Base-by-base conservation (phyloP, 2,329 filamentous ascomycete species). In the Ustulina deusta region DNA sequence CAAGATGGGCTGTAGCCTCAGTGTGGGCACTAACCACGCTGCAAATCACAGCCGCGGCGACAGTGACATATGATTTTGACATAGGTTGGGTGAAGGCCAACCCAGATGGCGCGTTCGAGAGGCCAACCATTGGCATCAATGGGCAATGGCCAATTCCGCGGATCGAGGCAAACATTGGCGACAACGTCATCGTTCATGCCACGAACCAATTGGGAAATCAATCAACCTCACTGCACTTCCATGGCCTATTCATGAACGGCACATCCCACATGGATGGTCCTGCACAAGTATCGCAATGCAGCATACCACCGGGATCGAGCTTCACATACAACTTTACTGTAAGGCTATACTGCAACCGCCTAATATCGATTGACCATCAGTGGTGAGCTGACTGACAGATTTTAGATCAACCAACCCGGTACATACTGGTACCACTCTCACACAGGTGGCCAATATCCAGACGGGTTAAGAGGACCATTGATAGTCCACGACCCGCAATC, bases 371-470 rank as follows among this genome's bases (percentile, higher is more conserved):
- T 17, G 15, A 46, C 7, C 51, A 27, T 38, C 6, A 5, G 22
- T 49, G 7, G 42, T 25, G 22, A 49, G n/a, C 54, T 68, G 27
- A 25, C 66, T 74, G 56, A 74, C 54, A 29, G 10, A 9, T 20
- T 27, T 7, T 42, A 85, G 90, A 78, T 85, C 62, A 75, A 88
- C 56, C 90, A 93, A 80, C 85, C 89, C 0, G 92, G 91, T 32
- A 92, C 91, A 0, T 94, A 93, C 78, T 94, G 91, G 92, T 94
- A 94, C 72, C 91, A 93, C 76, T 91, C 89, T 4, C 91, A 93
- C 75, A 84, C 85, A 25, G 83, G 84, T 69, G 89, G 85, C 27
- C 90, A 92, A 76, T 93, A 92, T 69, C 90, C 90, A 1, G 91
- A 93, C 76, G 91, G 91, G 11, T 81, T 92, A 6, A 84, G 90